Base-by-base conservation (phyloP, 306 rosid genomes). In the Casuarina glauca region DNA sequence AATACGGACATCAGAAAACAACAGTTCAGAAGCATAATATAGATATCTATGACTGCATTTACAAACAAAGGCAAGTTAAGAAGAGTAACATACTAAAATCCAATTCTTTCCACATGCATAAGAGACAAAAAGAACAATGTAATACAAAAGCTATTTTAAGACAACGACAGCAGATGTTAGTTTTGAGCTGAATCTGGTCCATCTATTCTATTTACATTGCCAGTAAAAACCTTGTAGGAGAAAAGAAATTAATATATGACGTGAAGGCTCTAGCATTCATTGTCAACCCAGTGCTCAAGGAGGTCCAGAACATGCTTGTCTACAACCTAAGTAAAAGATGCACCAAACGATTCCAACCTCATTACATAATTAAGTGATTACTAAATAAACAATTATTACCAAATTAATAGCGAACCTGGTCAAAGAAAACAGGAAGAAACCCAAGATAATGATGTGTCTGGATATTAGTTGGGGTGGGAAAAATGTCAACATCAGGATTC, bases 1-100 rank as follows among this genome's bases (percentile, higher is more conserved):
- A 48, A 48, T 9, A 0, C 51, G 12, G 11, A 48, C 68, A 46
- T 51, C 26, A 73, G 62, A 78, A 46, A 50, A 70, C 35, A 45
- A 73, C 74, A 38, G 55, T 70, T 15, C 64, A 54, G 45, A 26
- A 58, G 26, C 9, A 58, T 26, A 44, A 32, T 6, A 70, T 35
- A 50, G 77, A 70, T 45, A 62, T 16, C 64, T 35, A 54, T 55
- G 9, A 20, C 26, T 58, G 39, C 51, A 66, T 67, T 76, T 19
- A 9, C 19, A 64, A 11, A 13, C 9, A 9, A 41, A 50, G 73
- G 42, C 41, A 45, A 39, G 49, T 1, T 36, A 16, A 38, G 46
- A 38, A 64, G 32, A 26, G 26, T 58, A 58, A 58, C 26, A 35
- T 9, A 58, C 39, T 58, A 20, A 58, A 58, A 13, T 9, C 64